phyloP scores from a whole-genome alignment of 2,329 filamentous ascomycete species.

The Hypocreales sp. region DNA sequence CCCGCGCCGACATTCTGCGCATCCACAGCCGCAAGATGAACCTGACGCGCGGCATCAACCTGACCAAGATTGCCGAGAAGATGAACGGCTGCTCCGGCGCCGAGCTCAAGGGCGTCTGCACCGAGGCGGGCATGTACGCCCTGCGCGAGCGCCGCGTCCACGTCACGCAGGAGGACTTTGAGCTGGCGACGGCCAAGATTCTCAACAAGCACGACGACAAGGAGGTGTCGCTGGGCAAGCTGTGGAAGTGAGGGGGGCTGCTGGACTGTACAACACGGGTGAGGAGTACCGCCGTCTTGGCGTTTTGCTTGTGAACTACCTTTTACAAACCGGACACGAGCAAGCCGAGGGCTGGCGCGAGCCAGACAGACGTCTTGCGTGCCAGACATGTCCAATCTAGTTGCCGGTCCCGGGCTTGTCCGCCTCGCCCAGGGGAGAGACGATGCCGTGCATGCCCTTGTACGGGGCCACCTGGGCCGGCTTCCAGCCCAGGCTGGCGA shows the following conservation, averaged over 20 bases:
- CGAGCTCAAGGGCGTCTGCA: conserved; percentile 97
- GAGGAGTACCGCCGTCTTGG: no score
- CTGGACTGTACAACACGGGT: no score
- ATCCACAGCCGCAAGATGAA: conserved; percentile 99
- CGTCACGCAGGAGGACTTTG: conserved; percentile 98
- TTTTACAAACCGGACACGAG: no score
- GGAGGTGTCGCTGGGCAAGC: conserved; percentile 77
- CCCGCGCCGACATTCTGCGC: conserved; percentile 89
- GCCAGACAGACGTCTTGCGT: no score
- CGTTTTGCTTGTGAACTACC: no score
- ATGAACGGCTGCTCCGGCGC: conserved; percentile 99
- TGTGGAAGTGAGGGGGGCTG: conserved; percentile 36
- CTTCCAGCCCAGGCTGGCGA: conserved; percentile 44
- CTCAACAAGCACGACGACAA: conserved; percentile 99
- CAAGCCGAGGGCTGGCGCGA: no score
- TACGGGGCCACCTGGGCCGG: conserved; percentile 45
- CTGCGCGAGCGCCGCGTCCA: conserved; percentile 90
- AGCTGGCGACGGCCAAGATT: conserved; percentile 96
- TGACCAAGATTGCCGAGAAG: conserved; percentile 98
- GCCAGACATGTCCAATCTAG: no score
- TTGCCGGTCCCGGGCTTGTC: background rate
- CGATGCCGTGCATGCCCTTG: conserved; percentile 44
- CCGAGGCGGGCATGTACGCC: conserved; percentile 96
- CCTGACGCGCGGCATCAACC: conserved; percentile 88
- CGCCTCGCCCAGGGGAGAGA: conserved; percentile 9